Conservation (phyloP, 805 yeast species). For the Saccharomycopsis javanensis region DNA sequence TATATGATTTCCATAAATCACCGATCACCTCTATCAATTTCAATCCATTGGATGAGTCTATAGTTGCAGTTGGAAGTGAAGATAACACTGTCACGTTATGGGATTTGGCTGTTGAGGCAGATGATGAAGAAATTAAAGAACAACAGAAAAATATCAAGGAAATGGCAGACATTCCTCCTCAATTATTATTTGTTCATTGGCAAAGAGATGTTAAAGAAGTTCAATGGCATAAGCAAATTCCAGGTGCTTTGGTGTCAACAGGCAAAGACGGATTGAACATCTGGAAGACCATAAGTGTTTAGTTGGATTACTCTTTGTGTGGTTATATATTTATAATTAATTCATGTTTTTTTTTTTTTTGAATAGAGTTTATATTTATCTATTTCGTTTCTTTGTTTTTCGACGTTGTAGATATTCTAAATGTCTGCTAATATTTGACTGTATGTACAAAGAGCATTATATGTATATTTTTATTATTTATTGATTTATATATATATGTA, state of each 20-base stretch:
- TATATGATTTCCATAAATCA: constrained; percentile 88
- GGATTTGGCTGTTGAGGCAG: constrained; percentile 98
- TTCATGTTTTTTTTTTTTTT: neutral
- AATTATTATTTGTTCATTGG: constrained; percentile 94
- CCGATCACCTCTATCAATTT: constrained; percentile 89
- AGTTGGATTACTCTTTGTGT: neutral
- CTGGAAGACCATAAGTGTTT: constrained; percentile 96
- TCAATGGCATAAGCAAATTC: constrained; percentile 95
- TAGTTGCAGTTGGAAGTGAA: constrained; percentile 90
- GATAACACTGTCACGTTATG: constrained; percentile 95
- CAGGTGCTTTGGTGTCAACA: constrained; percentile 89
- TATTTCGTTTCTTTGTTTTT: no score
- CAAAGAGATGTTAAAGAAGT: constrained; percentile 96
- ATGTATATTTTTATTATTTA: neutral
- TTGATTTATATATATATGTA: neutral
- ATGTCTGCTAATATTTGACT: no score
- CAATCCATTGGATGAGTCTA: constrained; percentile 92
- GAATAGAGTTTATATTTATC: no score
- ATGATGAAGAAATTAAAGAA: constrained; percentile 88
- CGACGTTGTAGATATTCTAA: no score
- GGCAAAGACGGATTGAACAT: constrained; percentile 92
- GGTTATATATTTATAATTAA: neutral
- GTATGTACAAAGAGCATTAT: no score
- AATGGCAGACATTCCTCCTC: constrained; percentile 87
- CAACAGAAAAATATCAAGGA: constrained; percentile 74